Evolutionary conservation across 2,329 filamentous ascomycete species (phyloP).

Genomic region (Chaetomium globosum): DNA sequence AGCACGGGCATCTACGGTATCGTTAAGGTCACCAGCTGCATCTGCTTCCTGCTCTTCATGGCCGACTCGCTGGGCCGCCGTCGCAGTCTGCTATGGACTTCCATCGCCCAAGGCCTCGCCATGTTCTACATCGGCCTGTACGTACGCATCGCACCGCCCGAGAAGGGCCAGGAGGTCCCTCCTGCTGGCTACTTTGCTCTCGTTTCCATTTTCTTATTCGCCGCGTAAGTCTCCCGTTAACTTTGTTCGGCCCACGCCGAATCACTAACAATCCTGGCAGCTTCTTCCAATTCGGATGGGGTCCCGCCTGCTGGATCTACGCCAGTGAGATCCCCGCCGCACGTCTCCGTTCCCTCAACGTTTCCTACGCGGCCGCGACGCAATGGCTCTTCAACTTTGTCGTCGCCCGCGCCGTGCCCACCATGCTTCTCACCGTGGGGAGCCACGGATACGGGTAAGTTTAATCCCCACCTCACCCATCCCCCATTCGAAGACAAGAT

Average conservation of each 20-base stretch:
- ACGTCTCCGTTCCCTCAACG: slow-evolving; percentile 63
- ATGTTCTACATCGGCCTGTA: slow-evolving; percentile 71
- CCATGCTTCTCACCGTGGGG: slow-evolving; percentile 59
- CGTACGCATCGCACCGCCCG: slow-evolving; percentile 59
- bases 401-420: slow-evolving; percentile 63
- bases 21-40: slow-evolving; percentile 62
- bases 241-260: neutral
- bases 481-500: neutral
- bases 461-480: slow-evolving; percentile 9
- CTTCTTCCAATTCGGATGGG: slow-evolving; percentile 64
- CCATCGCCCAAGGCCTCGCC: slow-evolving; percentile 59
- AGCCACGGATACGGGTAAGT: slow-evolving; percentile 42
- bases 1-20: slow-evolving; percentile 66
- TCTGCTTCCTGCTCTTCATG: slow-evolving; percentile 61
- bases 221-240: slow-evolving; percentile 34
- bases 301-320: slow-evolving; percentile 64
- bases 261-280: slow-evolving; percentile 13
- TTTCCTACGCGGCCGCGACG: slow-evolving; percentile 65
- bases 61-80: slow-evolving; percentile 63
- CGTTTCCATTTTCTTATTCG: slow-evolving; percentile 68
- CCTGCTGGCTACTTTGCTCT: slow-evolving; percentile 66
- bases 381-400: slow-evolving; percentile 74
- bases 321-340: slow-evolving; percentile 63
- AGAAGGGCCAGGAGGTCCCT: slow-evolving; percentile 53
- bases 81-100: slow-evolving; percentile 61